Evolutionary conservation across 106 monocot species (phyloP).

Genomic region (Allium fistulosum): DNA sequence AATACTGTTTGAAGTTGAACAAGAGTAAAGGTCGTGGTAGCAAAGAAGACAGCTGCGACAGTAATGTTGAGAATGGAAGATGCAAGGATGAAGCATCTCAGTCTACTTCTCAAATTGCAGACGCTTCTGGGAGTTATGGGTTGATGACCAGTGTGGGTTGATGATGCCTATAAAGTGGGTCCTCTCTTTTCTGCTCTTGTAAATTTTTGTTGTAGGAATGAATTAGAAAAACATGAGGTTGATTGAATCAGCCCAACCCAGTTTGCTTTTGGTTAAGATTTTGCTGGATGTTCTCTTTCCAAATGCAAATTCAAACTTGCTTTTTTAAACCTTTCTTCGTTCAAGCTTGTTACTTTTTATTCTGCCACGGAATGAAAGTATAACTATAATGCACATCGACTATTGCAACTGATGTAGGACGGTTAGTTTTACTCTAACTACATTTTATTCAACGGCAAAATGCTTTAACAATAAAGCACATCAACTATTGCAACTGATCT

Average conservation of each 20-base stretch:
- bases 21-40: background rate
- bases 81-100: slow-evolving; percentile 7
- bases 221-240: background rate
- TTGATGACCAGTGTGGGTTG: slow-evolving; percentile 3
- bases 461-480: too few species aligned
- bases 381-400: too few species aligned
- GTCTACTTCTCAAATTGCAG: background rate
- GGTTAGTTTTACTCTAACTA: too few species aligned
- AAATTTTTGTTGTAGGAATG: background rate
- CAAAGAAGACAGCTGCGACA: background rate
- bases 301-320: background rate
- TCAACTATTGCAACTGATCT: too few species aligned
- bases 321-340: too few species aligned
- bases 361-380: too few species aligned
- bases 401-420: too few species aligned
- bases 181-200: background rate
- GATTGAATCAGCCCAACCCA: background rate
- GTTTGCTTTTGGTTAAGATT: background rate
- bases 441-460: too few species aligned
- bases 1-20: slow-evolving; percentile 10
- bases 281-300: background rate
- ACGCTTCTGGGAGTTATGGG: background rate
- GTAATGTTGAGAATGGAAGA: background rate
- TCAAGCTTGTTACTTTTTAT: too few species aligned
- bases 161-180: background rate